Evolutionary conservation across 2,329 filamentous ascomycete species (phyloP).

Genomic region (Rutstroemia sp.): DNA sequence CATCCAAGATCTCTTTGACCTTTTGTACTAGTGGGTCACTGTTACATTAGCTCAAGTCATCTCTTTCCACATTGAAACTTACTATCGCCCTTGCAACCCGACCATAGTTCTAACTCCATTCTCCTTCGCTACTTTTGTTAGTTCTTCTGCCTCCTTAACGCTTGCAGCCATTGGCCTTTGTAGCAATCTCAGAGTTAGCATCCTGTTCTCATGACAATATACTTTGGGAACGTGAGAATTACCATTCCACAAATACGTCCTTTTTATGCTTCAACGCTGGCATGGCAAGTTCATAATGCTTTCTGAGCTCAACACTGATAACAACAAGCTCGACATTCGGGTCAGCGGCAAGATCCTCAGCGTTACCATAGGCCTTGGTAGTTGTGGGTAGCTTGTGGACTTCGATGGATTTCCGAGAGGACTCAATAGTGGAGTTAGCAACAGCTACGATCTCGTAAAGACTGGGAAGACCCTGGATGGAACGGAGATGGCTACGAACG

Average conservation of each 20-base stretch:
- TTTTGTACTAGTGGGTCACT: constrained; percentile 32
- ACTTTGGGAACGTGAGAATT: neutral
- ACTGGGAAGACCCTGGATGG: no score
- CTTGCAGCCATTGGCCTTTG: constrained; percentile 34
- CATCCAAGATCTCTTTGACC: constrained; percentile 35
- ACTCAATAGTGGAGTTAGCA: no score
- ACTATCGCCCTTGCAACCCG: constrained; percentile 36
- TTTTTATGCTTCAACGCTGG: constrained; percentile 38
- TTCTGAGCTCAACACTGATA: constrained; percentile 36
- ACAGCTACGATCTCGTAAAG: no score
- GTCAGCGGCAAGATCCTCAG: constrained; percentile 35
- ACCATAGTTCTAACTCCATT: constrained; percentile 37
- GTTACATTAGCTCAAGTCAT: constrained; percentile 22
- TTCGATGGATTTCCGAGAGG: no score
- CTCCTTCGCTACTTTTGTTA: constrained; percentile 33
- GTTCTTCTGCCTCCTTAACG: constrained; percentile 35
- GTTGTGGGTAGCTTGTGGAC: neutral
- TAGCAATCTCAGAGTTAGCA: neutral
- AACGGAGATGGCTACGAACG: no score
- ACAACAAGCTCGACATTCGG: constrained; percentile 41
- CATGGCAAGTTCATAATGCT: constrained; percentile 34
- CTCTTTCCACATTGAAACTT: neutral
- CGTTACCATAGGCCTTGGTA: neutral
- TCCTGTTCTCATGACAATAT: no score
- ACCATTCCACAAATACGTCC: constrained; percentile 41